A percentile compares a stretch with the other conserved stretches of the same genome.
Evolutionary conservation across 2,329 filamentous ascomycete species (phyloP).

Genomic region (Arachnomyces sp.): DNA sequence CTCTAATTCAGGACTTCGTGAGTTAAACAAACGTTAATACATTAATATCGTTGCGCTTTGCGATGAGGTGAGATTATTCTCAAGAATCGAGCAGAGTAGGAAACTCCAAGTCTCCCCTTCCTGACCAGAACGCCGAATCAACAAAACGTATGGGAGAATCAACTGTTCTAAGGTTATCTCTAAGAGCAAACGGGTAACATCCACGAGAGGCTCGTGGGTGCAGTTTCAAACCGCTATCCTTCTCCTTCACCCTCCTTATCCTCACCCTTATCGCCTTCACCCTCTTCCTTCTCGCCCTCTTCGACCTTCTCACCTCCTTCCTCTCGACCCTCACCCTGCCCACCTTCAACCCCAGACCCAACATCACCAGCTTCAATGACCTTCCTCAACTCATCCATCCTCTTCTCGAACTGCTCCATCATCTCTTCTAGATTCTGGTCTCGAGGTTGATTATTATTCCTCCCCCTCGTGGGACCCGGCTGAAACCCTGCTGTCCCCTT

Average conservation of each 20-base stretch:
- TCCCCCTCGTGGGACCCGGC: constrained; percentile 13
- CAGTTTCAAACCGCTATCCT: too few relatives aligned
- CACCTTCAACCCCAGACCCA: constrained; percentile 3
- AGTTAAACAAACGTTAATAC: too few relatives aligned
- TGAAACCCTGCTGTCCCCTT: constrained; percentile 32
- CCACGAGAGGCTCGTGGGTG: too few relatives aligned
- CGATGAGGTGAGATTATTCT: too few relatives aligned
- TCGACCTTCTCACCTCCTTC: not conserved
- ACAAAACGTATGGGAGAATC: too few relatives aligned
- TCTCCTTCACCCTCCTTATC: constrained; percentile 11
- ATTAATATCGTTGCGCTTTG: too few relatives aligned
- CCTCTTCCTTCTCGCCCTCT: not conserved
- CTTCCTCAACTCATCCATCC: constrained; percentile 35
- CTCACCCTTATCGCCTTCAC: constrained; percentile 11
- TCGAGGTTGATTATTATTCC: constrained; percentile 16
- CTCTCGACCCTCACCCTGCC: not conserved
- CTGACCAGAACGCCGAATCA: too few relatives aligned
- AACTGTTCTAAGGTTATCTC: too few relatives aligned
- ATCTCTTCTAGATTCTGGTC: constrained; percentile 35
- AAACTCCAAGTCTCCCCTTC: too few relatives aligned
- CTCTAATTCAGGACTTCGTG: too few relatives aligned
- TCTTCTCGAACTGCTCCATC: constrained; percentile 40
- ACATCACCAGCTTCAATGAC: constrained; percentile 31
- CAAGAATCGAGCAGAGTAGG: too few relatives aligned
- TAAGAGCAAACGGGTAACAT: too few relatives aligned